phyloP scores from a whole-genome alignment of 805 yeast species.

The Monosporozyma aerobia region DNA sequence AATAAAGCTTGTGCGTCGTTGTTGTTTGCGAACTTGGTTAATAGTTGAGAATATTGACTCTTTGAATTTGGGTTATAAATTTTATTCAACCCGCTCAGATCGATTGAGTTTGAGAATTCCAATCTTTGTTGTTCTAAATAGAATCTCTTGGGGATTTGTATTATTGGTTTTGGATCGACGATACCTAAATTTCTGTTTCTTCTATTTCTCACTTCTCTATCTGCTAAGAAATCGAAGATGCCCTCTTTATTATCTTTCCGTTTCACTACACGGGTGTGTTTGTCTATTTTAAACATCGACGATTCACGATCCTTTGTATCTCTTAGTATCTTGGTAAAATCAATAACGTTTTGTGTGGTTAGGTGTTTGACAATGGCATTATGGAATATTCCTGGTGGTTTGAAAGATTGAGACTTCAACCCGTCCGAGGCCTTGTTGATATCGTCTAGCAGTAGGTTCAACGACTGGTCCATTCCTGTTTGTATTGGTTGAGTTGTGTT shows the following conservation, averaged over 20 bases:
- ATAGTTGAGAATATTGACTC: constrained; percentile 25
- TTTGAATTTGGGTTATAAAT: constrained; percentile 2
- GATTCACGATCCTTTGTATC: constrained; percentile 49
- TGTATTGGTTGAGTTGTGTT: background rate
- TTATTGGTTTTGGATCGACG: constrained; percentile 22
- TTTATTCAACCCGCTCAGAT: constrained; percentile 3
- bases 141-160: constrained; percentile 21
- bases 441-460: constrained; percentile 26
- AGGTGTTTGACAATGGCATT: constrained; percentile 43
- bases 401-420: constrained; percentile 38
- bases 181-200: constrained; percentile 30
- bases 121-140: constrained; percentile 21
- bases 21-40: constrained; percentile 27
- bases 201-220: constrained; percentile 23
- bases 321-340: constrained; percentile 46
- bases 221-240: constrained; percentile 29
- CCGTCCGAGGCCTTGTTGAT: constrained; percentile 35
- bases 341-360: constrained; percentile 30
- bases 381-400: constrained; percentile 54
- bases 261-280: constrained; percentile 29
- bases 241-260: constrained; percentile 44
- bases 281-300: constrained; percentile 38
- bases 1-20: constrained; percentile 31
- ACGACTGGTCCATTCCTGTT: constrained; percentile 17
- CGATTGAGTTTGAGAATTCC: constrained; percentile 10